Base-by-base conservation (phyloP, 2,329 filamentous ascomycete species). In the Fusarium sp. region DNA sequence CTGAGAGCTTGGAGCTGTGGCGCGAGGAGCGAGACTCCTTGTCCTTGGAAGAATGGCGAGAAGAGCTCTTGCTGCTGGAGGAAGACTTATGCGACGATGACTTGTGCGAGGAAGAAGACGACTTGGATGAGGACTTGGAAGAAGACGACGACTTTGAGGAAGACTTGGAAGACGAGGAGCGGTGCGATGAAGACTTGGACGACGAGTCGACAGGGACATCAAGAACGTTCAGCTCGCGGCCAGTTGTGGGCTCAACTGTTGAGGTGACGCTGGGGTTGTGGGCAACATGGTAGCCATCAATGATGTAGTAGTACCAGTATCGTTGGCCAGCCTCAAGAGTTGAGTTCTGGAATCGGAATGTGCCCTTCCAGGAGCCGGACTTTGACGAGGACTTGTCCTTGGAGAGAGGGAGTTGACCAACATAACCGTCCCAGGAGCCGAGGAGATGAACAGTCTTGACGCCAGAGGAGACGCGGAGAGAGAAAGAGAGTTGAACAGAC, bases 301-400 rank as follows among this genome's bases (percentile, higher is more conserved):
- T 96, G 90, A 98, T 98, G 88, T 98, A 99, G 90, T 99, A 99
- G 91, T 98, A 99, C 96, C 96, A 99, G 90, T 98, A 98, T 80
- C 95, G 91, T 80, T 93, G 90, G 80, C 95, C 94, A 76, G 93
- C 87, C 85, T 95, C 91, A 76, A 98, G 88, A 64, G 93, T 95
- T 67, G 89, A 84, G 79, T 91, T 92, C 84, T 96, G 92, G 85
- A 99, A 98, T 84, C 94, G 92, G 87, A 99, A 98, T 77, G 94
- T 97, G 78, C 95, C 96, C 81, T 94, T 93, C 94, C 95, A 98
- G 75, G 92, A 92, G 79, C 94, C 94, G 59, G 92, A 89, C 87
- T 97, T 97, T 83, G 91, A 91, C 49, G 91, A 88, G 78, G 86
- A 84, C 84, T 89, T 90, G 82, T 97, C 94, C 85, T 94, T 94